Percentiles rank a stretch among this genome's conserved stretches.
Conservation (phyloP, 2,329 filamentous ascomycete genomes). For the Thelonectria discophora region DNA sequence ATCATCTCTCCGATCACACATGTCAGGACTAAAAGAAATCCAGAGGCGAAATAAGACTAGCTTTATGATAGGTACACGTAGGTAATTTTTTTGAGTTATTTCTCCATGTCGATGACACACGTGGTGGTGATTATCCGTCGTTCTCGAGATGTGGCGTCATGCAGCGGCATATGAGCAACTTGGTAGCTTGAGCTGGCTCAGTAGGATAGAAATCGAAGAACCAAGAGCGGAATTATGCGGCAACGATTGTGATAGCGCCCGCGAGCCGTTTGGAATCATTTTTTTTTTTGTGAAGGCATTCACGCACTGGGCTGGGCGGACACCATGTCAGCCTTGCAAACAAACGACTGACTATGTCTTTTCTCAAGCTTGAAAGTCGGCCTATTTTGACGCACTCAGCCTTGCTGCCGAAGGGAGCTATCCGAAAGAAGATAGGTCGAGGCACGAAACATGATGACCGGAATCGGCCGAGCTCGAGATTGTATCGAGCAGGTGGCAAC, state of each 20-base stretch:
- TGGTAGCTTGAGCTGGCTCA: not conserved
- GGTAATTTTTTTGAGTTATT: not conserved
- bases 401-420: not conserved
- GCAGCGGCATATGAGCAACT: not conserved
- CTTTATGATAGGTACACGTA: not conserved
- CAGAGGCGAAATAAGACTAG: not conserved
- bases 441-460: not conserved
- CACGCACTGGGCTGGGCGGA: not conserved
- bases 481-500: not conserved
- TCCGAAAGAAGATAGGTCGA: not conserved
- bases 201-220: not conserved
- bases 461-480: not conserved
- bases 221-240: not conserved
- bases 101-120: not conserved
- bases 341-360: not conserved
- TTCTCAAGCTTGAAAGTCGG: not conserved
- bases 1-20: not conserved
- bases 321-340: conserved; percentile 9
- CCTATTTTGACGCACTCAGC: conserved; percentile 6
- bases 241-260: not conserved
- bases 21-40: not conserved
- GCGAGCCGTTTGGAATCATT: not conserved
- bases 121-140: not conserved
- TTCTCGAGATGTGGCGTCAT: not conserved
- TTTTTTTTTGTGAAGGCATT: not conserved